Percentiles rank a stretch among this genome's conserved stretches.
Conservation (phyloP, 495 filamentous ascomycete species). For the Sordaria brevicollis region DNA sequence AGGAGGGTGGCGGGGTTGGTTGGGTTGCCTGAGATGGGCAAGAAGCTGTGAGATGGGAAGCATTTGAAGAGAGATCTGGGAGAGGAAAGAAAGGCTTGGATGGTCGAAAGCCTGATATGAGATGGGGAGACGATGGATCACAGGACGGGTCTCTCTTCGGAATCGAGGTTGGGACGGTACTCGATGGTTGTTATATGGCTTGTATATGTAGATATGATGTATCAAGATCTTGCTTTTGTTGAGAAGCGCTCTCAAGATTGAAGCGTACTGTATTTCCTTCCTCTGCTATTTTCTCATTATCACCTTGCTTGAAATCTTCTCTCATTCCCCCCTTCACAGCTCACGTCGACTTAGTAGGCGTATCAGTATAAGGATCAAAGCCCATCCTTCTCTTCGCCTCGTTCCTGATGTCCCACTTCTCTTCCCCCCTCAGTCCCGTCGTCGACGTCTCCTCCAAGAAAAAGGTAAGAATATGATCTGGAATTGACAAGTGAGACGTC, state of each 20-base stretch:
- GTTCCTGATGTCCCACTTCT: conserved; percentile 56
- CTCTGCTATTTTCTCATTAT: neutral
- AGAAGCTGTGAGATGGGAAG: too few relatives aligned
- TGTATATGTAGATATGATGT: neutral
- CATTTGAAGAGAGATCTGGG: neutral
- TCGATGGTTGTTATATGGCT: neutral
- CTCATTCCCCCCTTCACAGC: neutral
- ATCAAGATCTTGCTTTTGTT: neutral
- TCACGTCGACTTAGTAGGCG: conserved; percentile 4
- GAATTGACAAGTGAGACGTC: conserved; percentile 80
- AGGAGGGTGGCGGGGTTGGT: conserved; percentile 47
- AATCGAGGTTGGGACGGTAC: neutral
- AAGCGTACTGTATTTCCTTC: neutral
- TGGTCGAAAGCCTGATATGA: neutral
- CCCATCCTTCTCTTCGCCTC: conserved; percentile 73
- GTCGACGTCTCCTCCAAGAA: conserved; percentile 78
- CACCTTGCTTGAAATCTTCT: neutral
- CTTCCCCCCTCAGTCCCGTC: conserved; percentile 60
- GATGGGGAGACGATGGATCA: neutral
- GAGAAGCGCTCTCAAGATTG: neutral
- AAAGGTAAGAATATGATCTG: conserved; percentile 90
- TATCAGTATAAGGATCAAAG: conserved; percentile 49
- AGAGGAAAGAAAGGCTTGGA: neutral
- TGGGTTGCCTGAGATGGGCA: too few relatives aligned
- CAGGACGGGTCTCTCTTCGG: neutral